These are phyloP conservation scores for Dothistroma pini DNA, from an alignment of 2,329 filamentous ascomycete genomes.

Conservation along the genomic window DNA sequence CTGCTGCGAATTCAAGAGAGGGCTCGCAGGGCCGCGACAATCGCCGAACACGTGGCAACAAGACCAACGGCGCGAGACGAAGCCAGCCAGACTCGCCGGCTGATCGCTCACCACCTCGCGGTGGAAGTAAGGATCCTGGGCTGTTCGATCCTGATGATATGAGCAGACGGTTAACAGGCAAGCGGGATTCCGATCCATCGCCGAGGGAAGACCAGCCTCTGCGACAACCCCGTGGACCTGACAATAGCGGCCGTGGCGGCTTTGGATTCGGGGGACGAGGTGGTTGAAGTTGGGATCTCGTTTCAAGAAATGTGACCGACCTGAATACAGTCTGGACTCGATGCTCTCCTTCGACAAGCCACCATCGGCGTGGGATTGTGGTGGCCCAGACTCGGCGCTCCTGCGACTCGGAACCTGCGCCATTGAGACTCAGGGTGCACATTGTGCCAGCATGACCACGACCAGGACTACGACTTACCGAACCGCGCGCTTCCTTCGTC, in stretches of 20 bases:
- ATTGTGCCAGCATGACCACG: too few species aligned
- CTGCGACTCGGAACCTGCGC: neutral
- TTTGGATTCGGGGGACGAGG: constrained; percentile 71
- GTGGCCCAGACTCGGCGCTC: neutral
- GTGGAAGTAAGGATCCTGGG: constrained; percentile 48
- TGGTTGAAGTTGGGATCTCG: constrained; percentile 28
- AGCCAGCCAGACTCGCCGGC: constrained; percentile 35
- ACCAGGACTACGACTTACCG: too few species aligned
- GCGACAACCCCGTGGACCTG: constrained; percentile 72
- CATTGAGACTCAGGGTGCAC: too few species aligned
- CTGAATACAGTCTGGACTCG: neutral
- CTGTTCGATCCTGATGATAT: constrained; percentile 75
- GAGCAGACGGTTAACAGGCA: constrained; percentile 52
- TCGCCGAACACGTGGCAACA: constrained; percentile 21
- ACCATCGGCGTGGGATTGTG: neutral
- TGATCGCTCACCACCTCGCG: constrained; percentile 35
- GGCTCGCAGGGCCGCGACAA: constrained; percentile 31
- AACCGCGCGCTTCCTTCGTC: too few species aligned
- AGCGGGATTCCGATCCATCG: constrained; percentile 41
- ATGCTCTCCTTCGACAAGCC: neutral
- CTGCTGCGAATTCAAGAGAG: constrained; percentile 30
- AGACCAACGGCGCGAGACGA: constrained; percentile 36
- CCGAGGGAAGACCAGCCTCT: constrained; percentile 59
- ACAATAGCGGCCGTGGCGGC: constrained; percentile 70
- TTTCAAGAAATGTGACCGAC: neutral